Percentiles rank a stretch among this genome's conserved stretches.
These are phyloP conservation scores for Picea sitchensis DNA, from an alignment of 75 land plant species.

Conservation along the genomic window DNA sequence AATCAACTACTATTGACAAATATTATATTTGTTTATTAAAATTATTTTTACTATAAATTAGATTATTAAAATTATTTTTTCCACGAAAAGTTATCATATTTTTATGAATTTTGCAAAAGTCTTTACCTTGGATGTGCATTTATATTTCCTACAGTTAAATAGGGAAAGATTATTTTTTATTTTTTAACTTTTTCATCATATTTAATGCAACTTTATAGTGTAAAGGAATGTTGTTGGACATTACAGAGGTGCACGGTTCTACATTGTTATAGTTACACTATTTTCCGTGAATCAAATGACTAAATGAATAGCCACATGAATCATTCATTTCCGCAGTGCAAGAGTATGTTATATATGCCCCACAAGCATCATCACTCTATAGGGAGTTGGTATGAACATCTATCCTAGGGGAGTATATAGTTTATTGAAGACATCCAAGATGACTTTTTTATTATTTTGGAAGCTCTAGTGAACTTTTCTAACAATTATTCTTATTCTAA, in stretches of 20 bases:
- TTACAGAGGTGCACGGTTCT: not conserved
- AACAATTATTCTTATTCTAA: no score
- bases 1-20: no score
- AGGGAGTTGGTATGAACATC: no score
- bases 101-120: slow-evolving; percentile 77
- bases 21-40: no score
- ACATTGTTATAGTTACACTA: not conserved
- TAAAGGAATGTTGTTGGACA: not conserved
- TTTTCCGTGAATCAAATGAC: not conserved
- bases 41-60: no score
- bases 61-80: no score
- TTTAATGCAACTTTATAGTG: not conserved
- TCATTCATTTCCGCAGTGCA: slow-evolving; percentile 81
- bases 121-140: slow-evolving; percentile 64
- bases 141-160: slow-evolving; percentile 75
- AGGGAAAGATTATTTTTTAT: slow-evolving; percentile 37
- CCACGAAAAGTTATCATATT: slow-evolving; percentile 60
- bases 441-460: no score
- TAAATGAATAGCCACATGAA: slow-evolving; percentile 62
- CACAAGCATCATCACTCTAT: no score
- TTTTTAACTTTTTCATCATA: not conserved
- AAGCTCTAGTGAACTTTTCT: no score
- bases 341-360: slow-evolving; percentile 81
- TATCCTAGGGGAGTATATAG: no score
- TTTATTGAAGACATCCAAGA: no score